Evolutionary conservation across 768 basidiomycete species (phyloP).

Genomic region (Neoboletus subvelutipes): DNA sequence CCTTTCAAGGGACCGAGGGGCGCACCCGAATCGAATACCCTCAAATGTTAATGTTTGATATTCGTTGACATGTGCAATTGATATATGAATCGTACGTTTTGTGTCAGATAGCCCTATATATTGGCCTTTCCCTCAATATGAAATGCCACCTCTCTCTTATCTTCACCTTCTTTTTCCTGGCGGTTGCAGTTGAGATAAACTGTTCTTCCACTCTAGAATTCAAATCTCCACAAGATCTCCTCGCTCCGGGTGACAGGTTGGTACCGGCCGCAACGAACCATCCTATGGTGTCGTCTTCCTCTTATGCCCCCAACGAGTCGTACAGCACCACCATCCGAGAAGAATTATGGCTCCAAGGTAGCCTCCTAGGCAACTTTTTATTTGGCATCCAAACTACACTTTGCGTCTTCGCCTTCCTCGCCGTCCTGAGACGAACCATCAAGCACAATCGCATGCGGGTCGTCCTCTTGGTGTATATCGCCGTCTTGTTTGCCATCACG

Average conservation of each 20-base stretch:
- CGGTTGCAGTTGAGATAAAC: not conserved
- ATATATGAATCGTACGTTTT: no score
- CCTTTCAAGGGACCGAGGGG: no score
- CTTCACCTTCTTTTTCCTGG: not conserved
- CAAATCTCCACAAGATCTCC: not conserved
- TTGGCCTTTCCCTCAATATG: not conserved
- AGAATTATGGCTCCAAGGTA: slow-evolving; percentile 13
- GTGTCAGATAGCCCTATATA: not conserved
- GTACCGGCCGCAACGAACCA: not conserved
- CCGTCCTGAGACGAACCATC: not conserved
- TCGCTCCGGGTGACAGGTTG: not conserved
- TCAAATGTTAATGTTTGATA: no score
- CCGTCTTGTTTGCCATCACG: slow-evolving; percentile 13
- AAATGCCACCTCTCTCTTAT: not conserved
- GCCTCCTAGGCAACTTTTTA: slow-evolving; percentile 10
- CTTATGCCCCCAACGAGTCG: slow-evolving; percentile 1
- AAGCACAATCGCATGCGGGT: not conserved
- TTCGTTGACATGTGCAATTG: no score
- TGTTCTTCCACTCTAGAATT: not conserved
- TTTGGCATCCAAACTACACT: slow-evolving; percentile 14
- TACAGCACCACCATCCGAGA: slow-evolving; percentile 2
- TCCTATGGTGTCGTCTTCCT: not conserved
- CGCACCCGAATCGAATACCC: no score
- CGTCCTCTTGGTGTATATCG: slow-evolving; percentile 1
- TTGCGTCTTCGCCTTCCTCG: not conserved